These are phyloP conservation scores for Oryza glaberrima DNA, from an alignment of 176 grass and related monocot species.

Conservation along the genomic window DNA sequence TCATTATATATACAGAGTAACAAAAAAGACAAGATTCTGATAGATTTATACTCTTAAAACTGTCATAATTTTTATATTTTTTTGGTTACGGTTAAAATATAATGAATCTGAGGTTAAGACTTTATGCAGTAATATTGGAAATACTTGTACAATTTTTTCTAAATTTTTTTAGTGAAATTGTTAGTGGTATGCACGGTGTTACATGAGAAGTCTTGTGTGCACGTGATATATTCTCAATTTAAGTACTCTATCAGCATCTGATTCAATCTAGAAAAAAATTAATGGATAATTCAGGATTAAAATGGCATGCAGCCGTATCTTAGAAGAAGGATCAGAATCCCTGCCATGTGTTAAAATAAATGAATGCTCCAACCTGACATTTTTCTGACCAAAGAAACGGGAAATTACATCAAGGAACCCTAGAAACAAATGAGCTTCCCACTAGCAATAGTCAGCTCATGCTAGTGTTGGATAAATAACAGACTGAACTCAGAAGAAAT, in stretches of 20 bases:
- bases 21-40: too few species aligned
- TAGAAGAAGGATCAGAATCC: background rate
- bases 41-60: too few species aligned
- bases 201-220: too few species aligned
- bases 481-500: conserved; percentile 1
- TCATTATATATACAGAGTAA: too few species aligned
- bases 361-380: background rate
- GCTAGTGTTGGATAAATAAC: conserved; percentile 7
- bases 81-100: too few species aligned
- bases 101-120: too few species aligned
- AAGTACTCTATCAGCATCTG: background rate
- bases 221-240: background rate
- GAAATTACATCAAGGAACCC: background rate
- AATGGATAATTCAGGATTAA: background rate
- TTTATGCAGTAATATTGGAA: too few species aligned
- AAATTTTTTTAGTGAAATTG: too few species aligned
- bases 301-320: background rate
- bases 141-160: too few species aligned
- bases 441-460: background rate
- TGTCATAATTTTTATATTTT: too few species aligned
- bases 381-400: background rate
- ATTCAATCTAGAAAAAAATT: background rate
- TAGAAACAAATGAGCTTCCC: conserved; percentile 1
- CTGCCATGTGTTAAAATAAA: background rate
- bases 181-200: too few species aligned